Base-by-base conservation (phyloP, 768 basidiomycete genomes). In the Termitomyces heimii region DNA sequence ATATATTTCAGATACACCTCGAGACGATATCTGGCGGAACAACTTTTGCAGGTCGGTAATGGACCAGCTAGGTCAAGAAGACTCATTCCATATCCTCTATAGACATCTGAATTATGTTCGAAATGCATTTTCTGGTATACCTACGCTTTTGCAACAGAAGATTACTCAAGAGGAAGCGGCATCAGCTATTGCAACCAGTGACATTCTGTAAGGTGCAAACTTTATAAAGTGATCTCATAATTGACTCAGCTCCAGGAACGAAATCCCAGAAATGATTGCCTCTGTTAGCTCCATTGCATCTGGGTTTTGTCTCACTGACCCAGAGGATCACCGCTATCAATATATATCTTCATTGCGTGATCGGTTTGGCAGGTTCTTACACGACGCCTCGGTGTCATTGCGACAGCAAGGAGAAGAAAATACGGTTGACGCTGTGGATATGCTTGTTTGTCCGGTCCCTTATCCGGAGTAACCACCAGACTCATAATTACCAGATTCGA, bases 211-310 rank as follows among this genome's bases (percentile, higher is more conserved):
- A 68, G 82, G 70, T 39, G 9, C 12, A 44, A 42, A 6, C 5
- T n/a, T n/a, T 34, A 44, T 22, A 22, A 18, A 53, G 16, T 42
- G 1, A 13, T 20, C 14, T 24, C 44, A 8, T 10, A 20, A 48
- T 46, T 58, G 9, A 44, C 44, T 40, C n/a, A 20, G 34, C 39
- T 31, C 18, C 58, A 46, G 89, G 40, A 76, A 86, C 60, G 88
- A 89, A 62, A 82, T 87, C 26, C 83, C 85, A 1, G 90, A 92
- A 66, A 89, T 92, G 82, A 85, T 92, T 59, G 82, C 83, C 9
- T 74, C 82, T 26, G 70, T 86, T 2, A 76, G 82, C 24, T 78
- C 85, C 10, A 67, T 90, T 56, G 78, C 76, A 45, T 80, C 86
- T 40, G 85, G 86, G 1, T 88, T 92, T 63, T 80, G 83, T 18